Evolutionary conservation across 495 filamentous ascomycete genomes (phyloP).

Genomic region (Hypoxylon fuscum): DNA sequence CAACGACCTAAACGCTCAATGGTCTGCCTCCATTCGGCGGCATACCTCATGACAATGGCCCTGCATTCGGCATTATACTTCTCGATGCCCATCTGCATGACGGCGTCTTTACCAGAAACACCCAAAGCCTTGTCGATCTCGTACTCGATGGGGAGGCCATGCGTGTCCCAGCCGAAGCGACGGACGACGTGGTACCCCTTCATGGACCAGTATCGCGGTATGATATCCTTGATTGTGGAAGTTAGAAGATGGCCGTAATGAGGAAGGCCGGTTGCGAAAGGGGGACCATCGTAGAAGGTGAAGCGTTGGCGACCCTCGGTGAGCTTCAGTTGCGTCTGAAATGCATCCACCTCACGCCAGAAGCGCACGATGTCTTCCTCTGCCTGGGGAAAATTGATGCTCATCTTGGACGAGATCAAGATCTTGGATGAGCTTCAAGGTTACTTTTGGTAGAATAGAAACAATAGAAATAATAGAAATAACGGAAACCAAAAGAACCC

Average conservation of each 20-base stretch:
- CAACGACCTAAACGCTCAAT: constrained; percentile 92
- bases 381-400: constrained; percentile 31
- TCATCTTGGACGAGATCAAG: constrained; percentile 35
- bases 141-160: constrained; percentile 94
- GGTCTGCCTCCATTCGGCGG: constrained; percentile 87
- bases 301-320: constrained; percentile 74
- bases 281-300: constrained; percentile 83
- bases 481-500: constrained; percentile 6
- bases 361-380: constrained; percentile 37
- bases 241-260: constrained; percentile 97
- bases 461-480: too few species aligned
- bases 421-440: too few species aligned
- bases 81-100: constrained; percentile 84
- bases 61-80: constrained; percentile 94
- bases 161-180: constrained; percentile 84
- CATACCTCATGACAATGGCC: constrained; percentile 93
- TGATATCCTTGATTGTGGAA: constrained; percentile 97
- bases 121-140: constrained; percentile 98
- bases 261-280: constrained; percentile 73
- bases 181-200: constrained; percentile 88
- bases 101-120: constrained; percentile 87
- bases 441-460: not conserved
- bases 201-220: constrained; percentile 97
- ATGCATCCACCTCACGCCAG: constrained; percentile 48
- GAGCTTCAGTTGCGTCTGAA: constrained; percentile 62